Percentiles rank a stretch among this genome's conserved stretches.
Evolutionary conservation across 306 rosid genomes (phyloP).

Genomic region (Prunus kanzakura): DNA sequence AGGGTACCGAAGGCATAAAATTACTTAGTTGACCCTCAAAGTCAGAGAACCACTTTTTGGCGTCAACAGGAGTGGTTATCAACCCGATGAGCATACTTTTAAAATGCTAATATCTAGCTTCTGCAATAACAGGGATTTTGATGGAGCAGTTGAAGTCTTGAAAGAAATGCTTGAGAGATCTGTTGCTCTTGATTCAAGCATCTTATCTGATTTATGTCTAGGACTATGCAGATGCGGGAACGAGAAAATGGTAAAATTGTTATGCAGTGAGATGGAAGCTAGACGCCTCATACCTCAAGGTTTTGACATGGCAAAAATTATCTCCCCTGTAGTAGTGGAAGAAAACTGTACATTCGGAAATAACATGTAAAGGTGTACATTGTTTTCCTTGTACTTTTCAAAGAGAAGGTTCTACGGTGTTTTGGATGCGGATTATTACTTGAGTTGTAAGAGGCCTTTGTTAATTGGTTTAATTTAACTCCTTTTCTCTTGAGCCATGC

Average conservation of each 20-base stretch:
- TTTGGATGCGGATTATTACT: background rate
- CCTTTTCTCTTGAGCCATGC: no score
- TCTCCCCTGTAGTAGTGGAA: constrained; percentile 11
- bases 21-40: no score
- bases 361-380: background rate
- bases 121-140: constrained; percentile 62
- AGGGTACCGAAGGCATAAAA: no score
- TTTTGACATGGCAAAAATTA: constrained; percentile 35
- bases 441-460: no score
- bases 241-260: constrained; percentile 34
- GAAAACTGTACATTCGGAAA: background rate
- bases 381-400: background rate
- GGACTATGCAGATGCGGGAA: constrained; percentile 57
- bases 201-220: constrained; percentile 44
- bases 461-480: no score
- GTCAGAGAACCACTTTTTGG: no score
- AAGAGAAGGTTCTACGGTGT: background rate
- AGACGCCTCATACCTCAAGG: constrained; percentile 24
- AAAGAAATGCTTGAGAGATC: constrained; percentile 61
- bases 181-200: constrained; percentile 42
- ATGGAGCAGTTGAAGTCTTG: constrained; percentile 65
- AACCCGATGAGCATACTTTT: constrained; percentile 51
- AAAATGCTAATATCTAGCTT: constrained; percentile 51
- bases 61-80: constrained; percentile 44
- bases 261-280: constrained; percentile 35